Base-by-base conservation (phyloP, 1,284 basidiomycete genomes). In the Coniophora puteana region DNA sequence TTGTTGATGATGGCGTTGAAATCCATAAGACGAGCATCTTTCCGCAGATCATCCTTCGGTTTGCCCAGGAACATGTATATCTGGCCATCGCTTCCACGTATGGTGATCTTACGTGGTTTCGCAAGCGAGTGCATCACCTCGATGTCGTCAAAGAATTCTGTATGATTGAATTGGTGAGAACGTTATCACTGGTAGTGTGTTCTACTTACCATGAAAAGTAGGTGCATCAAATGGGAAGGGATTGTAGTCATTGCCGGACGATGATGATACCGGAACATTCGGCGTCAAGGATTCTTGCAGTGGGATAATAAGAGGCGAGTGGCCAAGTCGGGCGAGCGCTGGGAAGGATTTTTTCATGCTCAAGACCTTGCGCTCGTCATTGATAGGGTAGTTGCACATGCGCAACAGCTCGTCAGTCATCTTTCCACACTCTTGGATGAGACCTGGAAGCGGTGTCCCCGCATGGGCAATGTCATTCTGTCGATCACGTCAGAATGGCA, bases 1-100 rank as follows among this genome's bases (percentile, higher is more conserved):
- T 97, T 98, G 69, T 99, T 99, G 69, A 99, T 95, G 69, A 99
- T 95, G 4, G 90, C 80, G 55, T 97, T 94, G 63, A 99, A 92
- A 61, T 99, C 96, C 95, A 99, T 99, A 44, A 99, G 66, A 8
- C 96, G 80, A 0, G 95, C 94, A 57, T 99, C 96, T 65, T 99
- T 99, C 33, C 96, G 79, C 33, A 99, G 71, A 63, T 99, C 96
- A 59, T 99, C 96, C 62, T 94, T 94, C 2, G 96, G 95, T 64
- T 99, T 99, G 50, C 92, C 93, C 12, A 99, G 73, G 72, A 99
- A 99, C 56, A 83, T 86, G 65, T 98, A 98, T 2, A 71, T 69
- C 44, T 82, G 78, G 3, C 93, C 93, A 55, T 99, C 81, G 43
- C 81, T 86, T 1, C 91, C 94, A 20, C 69, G 66, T 40, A 99